Conservation (phyloP, 805 yeast species). For the Cyberlindnera nakhonratchasimensis region DNA sequence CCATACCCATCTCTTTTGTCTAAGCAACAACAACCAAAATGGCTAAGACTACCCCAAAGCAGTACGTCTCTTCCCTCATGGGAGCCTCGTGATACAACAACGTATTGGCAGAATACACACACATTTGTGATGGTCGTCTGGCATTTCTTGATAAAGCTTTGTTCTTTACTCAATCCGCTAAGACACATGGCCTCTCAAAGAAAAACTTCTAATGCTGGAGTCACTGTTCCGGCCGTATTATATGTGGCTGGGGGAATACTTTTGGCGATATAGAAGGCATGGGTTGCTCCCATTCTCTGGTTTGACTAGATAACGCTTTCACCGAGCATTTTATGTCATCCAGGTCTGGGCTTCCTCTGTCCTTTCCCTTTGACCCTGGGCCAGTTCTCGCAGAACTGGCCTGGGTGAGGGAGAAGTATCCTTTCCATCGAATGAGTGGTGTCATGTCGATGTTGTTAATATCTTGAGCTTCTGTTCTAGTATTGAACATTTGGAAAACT, state of each 20-base stretch:
- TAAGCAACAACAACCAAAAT: conserved; percentile 13
- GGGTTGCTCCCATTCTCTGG: conserved; percentile 20
- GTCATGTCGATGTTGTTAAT: conserved; percentile 28
- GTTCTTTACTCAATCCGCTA: conserved; percentile 21
- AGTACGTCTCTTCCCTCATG: conserved; percentile 23
- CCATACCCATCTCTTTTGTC: background rate
- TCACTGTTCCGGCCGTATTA: conserved; percentile 7
- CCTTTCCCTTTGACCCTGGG: conserved; percentile 18
- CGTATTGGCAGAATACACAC: background rate
- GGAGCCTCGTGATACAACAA: background rate
- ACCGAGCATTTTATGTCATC: conserved; percentile 1
- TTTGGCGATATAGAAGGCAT: conserved; percentile 26
- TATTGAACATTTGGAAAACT: conserved; percentile 8
- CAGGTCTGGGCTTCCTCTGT: conserved; percentile 29
- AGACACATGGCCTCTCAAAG: conserved; percentile 5
- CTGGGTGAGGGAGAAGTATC: conserved; percentile 20
- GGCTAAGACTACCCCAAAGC: conserved; percentile 32
- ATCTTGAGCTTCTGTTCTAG: conserved; percentile 1
- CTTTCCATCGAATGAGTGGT: conserved; percentile 30
- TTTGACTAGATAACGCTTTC: conserved; percentile 3
- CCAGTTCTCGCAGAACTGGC: background rate
- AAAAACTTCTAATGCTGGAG: conserved; percentile 5
- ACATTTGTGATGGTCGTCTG: conserved; percentile 3
- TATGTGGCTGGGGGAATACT: conserved; percentile 8
- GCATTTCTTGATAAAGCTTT: conserved; percentile 19